These are phyloP conservation scores for Apophysomyces ossiformis DNA, from an alignment of 371 early-diverging fungal species.

Conservation along the genomic window DNA sequence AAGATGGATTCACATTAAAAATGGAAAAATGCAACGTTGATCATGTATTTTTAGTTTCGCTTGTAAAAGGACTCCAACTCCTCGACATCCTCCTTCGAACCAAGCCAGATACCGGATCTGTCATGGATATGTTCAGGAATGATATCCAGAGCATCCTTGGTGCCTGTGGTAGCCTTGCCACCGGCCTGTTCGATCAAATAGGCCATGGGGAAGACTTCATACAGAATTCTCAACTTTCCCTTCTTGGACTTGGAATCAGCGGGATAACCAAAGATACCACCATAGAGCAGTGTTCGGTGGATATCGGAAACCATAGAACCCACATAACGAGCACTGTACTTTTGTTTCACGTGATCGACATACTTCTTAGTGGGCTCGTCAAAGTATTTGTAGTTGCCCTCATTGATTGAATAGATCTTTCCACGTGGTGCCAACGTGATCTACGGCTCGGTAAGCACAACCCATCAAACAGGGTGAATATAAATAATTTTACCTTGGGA, in stretches of 20 bases:
- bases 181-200: slow-evolving; percentile 95
- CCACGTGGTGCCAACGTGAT: slow-evolving; percentile 82
- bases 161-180: slow-evolving; percentile 90
- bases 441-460: slow-evolving; percentile 25
- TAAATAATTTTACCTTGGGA: slow-evolving; percentile 62
- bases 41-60: slow-evolving; percentile 11
- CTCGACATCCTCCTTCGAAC: slow-evolving; percentile 89
- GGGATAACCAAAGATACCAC: slow-evolving; percentile 86
- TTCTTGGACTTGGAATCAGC: slow-evolving; percentile 87
- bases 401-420: slow-evolving; percentile 98
- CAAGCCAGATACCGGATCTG: slow-evolving; percentile 92
- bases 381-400: slow-evolving; percentile 95
- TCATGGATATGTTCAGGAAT: slow-evolving; percentile 90
- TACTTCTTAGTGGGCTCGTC: slow-evolving; percentile 89
- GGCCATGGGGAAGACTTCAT: slow-evolving; percentile 99
- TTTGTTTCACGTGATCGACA: slow-evolving; percentile 85
- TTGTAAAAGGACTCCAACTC: slow-evolving; percentile 69
- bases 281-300: slow-evolving; percentile 96
- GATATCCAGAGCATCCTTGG: slow-evolving; percentile 82
- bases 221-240: slow-evolving; percentile 95
- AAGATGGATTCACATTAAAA: neutral
- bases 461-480: no score
- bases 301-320: slow-evolving; percentile 99
- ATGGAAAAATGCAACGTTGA: slow-evolving; percentile 12
- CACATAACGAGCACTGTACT: slow-evolving; percentile 96